Percentiles rank a stretch among this genome's conserved stretches.
Evolutionary conservation across 2,329 filamentous ascomycete genomes (phyloP).

Genomic region (Chaetomium olivaceum): DNA sequence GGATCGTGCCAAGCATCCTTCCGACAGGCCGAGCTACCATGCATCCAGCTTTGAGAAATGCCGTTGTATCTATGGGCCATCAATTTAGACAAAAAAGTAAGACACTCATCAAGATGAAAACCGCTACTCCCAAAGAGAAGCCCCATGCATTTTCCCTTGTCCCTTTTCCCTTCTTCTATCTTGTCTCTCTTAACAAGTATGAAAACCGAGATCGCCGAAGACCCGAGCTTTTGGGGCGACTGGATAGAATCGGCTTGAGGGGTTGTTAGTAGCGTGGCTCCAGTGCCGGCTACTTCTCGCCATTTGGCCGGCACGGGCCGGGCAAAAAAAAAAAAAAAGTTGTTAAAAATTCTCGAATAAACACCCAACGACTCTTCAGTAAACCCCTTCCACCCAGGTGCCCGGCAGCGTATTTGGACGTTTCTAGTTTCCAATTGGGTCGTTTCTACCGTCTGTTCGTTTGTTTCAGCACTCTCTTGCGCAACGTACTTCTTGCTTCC

Average conservation of each 20-base stretch:
- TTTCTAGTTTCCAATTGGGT: conserved; percentile 27
- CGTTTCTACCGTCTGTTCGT: conserved; percentile 22
- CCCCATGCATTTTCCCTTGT: neutral
- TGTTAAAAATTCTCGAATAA: conserved; percentile 12
- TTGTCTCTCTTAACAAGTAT: neutral
- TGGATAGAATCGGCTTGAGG: neutral
- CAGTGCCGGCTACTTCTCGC: neutral
- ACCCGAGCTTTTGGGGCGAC: neutral
- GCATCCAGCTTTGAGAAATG: neutral
- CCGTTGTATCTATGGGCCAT: neutral
- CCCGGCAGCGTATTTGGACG: conserved; percentile 20
- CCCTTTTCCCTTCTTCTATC: neutral
- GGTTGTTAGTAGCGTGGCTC: neutral
- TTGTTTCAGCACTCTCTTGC: conserved; percentile 14
- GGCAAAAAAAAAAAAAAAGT: conserved; percentile 9
- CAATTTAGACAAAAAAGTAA: neutral
- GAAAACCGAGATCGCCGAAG: neutral
- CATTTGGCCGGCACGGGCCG: conserved; percentile 5
- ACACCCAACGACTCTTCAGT: neutral
- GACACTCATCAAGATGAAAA: neutral
- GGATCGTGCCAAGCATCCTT: neutral
- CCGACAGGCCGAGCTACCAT: neutral
- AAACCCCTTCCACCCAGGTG: conserved; percentile 20
- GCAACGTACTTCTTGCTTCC: conserved; percentile 15
- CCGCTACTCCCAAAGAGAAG: neutral